These are phyloP conservation scores for Russula sp. DNA, from an alignment of 768 basidiomycete species.

Conservation along the genomic window DNA sequence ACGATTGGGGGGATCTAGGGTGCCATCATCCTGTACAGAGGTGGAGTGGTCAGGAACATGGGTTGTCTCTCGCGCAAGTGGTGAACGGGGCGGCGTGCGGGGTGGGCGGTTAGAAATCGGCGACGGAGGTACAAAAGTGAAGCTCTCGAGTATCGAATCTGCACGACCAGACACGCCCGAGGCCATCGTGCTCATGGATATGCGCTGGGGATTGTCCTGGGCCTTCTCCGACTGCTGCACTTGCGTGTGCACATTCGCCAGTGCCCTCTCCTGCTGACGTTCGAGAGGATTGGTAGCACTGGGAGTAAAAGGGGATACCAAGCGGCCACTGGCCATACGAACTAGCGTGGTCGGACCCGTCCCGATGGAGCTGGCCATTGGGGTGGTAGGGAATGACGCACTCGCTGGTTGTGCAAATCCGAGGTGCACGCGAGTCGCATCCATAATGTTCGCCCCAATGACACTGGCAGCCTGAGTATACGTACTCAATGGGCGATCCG, in stretches of 20 bases:
- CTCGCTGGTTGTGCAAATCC: constrained; percentile 34
- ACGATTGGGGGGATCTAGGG: constrained; percentile 44
- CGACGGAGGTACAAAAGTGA: constrained; percentile 85
- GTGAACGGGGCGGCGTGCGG: constrained; percentile 69
- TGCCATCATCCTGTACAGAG: constrained; percentile 14
- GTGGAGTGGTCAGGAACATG: background rate
- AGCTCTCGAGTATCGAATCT: constrained; percentile 80
- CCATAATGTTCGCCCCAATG: constrained; percentile 46
- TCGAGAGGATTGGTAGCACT: constrained; percentile 34
- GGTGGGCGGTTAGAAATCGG: constrained; percentile 79
- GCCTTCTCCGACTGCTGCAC: constrained; percentile 31
- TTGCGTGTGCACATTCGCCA: constrained; percentile 54
- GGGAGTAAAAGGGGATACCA: constrained; percentile 41
- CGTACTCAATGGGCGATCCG: constrained; percentile 52
- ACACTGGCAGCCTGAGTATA: constrained; percentile 44
- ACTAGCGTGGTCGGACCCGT: constrained; percentile 38
- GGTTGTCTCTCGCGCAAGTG: constrained; percentile 47
- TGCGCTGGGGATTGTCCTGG: constrained; percentile 34
- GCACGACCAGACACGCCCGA: constrained; percentile 65
- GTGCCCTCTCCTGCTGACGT: constrained; percentile 60
- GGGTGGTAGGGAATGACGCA: constrained; percentile 23
- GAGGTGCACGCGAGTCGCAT: constrained; percentile 61
- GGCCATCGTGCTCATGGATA: constrained; percentile 37
- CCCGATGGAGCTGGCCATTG: constrained; percentile 18
- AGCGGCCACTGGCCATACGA: constrained; percentile 55